Conservation (phyloP, 1,284 basidiomycete genomes). For the Ceratorhiza oryzae-sativae region DNA sequence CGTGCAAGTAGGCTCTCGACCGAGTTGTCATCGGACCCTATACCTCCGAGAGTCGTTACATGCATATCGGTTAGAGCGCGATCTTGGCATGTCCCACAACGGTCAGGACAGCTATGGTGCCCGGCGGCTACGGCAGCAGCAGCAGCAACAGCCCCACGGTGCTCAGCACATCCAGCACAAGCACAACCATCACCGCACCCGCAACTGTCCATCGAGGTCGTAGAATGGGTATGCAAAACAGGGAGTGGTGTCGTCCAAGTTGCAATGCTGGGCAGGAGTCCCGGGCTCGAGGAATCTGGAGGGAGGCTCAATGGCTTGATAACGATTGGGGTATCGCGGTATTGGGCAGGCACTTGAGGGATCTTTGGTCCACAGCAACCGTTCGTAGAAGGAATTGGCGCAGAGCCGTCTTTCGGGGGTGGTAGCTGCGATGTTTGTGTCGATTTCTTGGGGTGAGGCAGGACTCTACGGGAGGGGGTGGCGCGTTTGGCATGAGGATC, state of each 20-base stretch:
- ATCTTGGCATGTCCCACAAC: conserved; percentile 32
- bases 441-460: conserved; percentile 25
- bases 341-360: background rate
- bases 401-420: background rate
- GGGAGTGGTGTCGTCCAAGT: conserved; percentile 34
- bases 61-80: conserved; percentile 15
- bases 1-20: conserved; percentile 32
- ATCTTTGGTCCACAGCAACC: conserved; percentile 27
- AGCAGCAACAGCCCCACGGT: conserved; percentile 33
- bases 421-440: background rate
- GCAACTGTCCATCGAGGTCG: conserved; percentile 30
- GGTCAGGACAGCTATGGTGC: conserved; percentile 36
- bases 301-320: conserved; percentile 35
- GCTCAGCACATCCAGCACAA: conserved; percentile 29
- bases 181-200: conserved; percentile 31
- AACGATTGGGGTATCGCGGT: conserved; percentile 11
- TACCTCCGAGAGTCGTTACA: conserved; percentile 2
- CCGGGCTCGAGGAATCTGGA: conserved; percentile 8
- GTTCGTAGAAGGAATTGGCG: background rate
- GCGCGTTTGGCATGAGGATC: background rate
- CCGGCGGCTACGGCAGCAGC: conserved; percentile 25
- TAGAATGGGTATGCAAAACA: conserved; percentile 17
- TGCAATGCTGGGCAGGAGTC: conserved; percentile 30
- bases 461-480: conserved; percentile 19
- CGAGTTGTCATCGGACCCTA: conserved; percentile 22